phyloP scores from a whole-genome alignment of 768 basidiomycete genomes.

The Russula griseocarnosa region DNA sequence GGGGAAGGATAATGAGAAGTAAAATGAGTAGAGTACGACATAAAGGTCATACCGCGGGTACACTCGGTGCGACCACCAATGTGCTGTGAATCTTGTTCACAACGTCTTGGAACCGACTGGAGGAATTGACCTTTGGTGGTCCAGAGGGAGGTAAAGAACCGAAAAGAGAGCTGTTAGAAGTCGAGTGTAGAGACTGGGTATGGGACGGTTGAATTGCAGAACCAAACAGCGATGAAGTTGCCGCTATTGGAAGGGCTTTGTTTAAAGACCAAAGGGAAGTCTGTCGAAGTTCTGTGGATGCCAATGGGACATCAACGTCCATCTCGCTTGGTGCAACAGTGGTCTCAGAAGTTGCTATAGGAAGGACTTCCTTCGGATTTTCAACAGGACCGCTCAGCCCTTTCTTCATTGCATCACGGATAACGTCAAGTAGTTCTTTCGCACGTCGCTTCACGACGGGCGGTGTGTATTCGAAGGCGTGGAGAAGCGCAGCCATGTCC shows the following conservation, averaged over 20 bases:
- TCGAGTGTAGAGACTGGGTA: conserved; percentile 28
- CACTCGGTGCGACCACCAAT: conserved; percentile 54
- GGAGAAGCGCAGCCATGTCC: conserved; percentile 58
- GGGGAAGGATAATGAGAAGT: neutral
- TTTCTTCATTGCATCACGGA: conserved; percentile 47
- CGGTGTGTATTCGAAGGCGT: conserved; percentile 56
- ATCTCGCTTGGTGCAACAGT: neutral
- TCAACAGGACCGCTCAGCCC: conserved; percentile 16
- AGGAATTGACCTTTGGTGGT: neutral
- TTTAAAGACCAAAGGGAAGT: conserved; percentile 16
- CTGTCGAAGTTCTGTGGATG: neutral
- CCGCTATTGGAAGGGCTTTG: conserved; percentile 7
- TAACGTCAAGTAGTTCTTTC: conserved; percentile 60
- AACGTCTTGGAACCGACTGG: conserved; percentile 46
- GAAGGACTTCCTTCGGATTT: neutral
- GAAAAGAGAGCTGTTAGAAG: conserved; percentile 45
- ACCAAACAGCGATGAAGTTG: conserved; percentile 30
- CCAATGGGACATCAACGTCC: conserved; percentile 10
- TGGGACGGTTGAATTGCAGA: neutral
- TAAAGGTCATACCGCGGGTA: conserved; percentile 40
- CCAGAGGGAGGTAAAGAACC: conserved; percentile 18
- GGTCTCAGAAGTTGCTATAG: conserved; percentile 2
- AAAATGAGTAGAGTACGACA: neutral
- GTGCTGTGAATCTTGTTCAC: conserved; percentile 64
- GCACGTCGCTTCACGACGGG: conserved; percentile 58